A percentile compares a stretch with the other conserved stretches of the same genome.
These are phyloP conservation scores for Alternaria hordeiaustralica DNA, from an alignment of 2,329 filamentous ascomycete species.

Conservation along the genomic window DNA sequence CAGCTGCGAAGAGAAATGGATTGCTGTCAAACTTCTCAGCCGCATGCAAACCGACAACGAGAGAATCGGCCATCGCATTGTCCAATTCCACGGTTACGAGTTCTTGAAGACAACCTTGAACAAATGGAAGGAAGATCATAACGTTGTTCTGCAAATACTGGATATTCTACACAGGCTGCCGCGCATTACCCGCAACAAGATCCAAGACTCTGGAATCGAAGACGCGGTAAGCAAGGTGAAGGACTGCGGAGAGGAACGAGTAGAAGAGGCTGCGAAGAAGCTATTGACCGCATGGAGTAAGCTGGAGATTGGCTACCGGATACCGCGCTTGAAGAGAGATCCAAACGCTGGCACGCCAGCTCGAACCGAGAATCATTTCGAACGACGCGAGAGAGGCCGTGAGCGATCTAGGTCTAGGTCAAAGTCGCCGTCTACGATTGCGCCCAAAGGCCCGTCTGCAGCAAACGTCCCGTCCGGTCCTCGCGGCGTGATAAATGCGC, in stretches of 20 bases:
- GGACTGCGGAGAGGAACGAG: conserved; percentile 73
- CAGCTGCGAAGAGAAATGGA: conserved; percentile 99
- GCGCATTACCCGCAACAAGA: conserved; percentile 93
- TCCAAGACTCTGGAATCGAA: conserved; percentile 94
- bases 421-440: conserved; percentile 51
- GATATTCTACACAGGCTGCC: conserved; percentile 89
- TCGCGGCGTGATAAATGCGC: conserved; percentile 57
- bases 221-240: conserved; percentile 74
- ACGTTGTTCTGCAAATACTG: conserved; percentile 86
- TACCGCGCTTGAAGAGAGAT: conserved; percentile 86
- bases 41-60: conserved; percentile 90
- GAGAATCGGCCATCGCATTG: conserved; percentile 82
- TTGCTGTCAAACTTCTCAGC: conserved; percentile 89
- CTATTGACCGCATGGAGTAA: conserved; percentile 87
- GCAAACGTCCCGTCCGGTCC: conserved; percentile 52
- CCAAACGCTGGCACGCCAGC: conserved; percentile 60
- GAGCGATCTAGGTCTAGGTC: conserved; percentile 58
- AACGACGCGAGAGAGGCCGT: conserved; percentile 60
- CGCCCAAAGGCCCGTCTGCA: conserved; percentile 52
- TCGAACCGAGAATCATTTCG: conserved; percentile 62
- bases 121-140: conserved; percentile 86
- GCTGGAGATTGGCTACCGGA: conserved; percentile 88
- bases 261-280: conserved; percentile 72
- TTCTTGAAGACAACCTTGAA: conserved; percentile 87
- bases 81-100: conserved; percentile 96